Base-by-base conservation (phyloP, 306 rosid species). In the Arachis stenosperma region DNA sequence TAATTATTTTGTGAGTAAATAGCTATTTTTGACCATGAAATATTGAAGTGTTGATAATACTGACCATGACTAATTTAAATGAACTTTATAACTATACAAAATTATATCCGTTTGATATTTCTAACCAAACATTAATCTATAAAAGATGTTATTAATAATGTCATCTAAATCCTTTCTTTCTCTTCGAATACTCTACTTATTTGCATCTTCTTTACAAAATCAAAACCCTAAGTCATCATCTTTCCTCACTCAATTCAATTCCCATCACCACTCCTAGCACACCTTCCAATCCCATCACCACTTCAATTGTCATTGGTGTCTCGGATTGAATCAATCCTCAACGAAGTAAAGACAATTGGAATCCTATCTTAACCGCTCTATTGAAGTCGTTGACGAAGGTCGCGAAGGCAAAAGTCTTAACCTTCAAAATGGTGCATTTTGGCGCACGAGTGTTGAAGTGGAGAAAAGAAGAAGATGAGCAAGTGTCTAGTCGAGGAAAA, bases 271-370 rank as follows among this genome's bases (percentile, higher is more conserved):
- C 65, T 33, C 4, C 37, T 2, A 33, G 2, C 37, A 4, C 3
- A 4, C 3, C 37, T n/a, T 2, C 14, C 44, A 36, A 4, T 6
- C 40, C 2, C 40, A 41, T 70, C 81, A n/a, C 44, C 5, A 22
- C 60, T 39, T 22, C 59, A 27, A 6, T 52, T 52, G 22, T 7
- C 7, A n/a, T 33, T 33, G 3, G 3, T 2, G 0, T 83, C 85
- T 8, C 75, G 85, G 0, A 75, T 47, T 0, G 54, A 48, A 30
- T 76, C 84, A 2, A 84, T 50, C 7, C 83, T 51, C 43, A 88
- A 47, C 29, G 98, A 90, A 39, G 97, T 97, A 9, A 93, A 93
- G 74, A 96, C 93, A 58, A 87, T 82, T 3, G 93, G 91, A 54
- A 88, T 58, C 69, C 37, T 88, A 46, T 90, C 87, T 83, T 65